These are phyloP conservation scores for Hypericum androsaemum DNA, from an alignment of 345 rosid species.

Conservation along the genomic window DNA sequence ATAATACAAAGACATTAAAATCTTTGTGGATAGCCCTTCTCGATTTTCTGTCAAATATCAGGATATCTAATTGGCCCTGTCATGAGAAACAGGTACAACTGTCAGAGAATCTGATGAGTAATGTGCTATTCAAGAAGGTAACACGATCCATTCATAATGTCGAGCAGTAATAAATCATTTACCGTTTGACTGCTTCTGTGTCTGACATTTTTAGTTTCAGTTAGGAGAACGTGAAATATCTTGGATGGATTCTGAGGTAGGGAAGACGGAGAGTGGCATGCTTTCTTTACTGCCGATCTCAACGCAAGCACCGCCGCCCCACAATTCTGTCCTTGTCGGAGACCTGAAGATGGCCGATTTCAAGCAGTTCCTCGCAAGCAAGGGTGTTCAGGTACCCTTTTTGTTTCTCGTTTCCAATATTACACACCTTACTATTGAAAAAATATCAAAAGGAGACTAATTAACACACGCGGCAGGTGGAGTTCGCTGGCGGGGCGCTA, in stretches of 20 bases:
- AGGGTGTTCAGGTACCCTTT: conserved; percentile 66
- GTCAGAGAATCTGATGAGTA: conserved; percentile 92
- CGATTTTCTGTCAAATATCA: not conserved
- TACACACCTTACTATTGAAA: not conserved
- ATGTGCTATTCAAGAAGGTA: conserved; percentile 92
- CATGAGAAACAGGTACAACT: conserved; percentile 68
- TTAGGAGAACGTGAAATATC: conserved; percentile 91
- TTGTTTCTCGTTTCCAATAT: not conserved
- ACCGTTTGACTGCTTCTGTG: conserved; percentile 1
- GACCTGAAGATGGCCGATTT: conserved; percentile 89
- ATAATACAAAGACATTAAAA: conserved; percentile 4
- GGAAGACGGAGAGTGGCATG: conserved; percentile 64
- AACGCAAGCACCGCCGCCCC: conserved; percentile 49
- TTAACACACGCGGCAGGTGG: conserved; percentile 40
- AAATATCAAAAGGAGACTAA: not conserved
- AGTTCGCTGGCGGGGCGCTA: conserved; percentile 85
- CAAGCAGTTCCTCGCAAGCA: conserved; percentile 83
- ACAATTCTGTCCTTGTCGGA: conserved; percentile 84
- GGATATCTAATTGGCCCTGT: conserved; percentile 12
- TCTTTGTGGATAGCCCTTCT: not conserved
- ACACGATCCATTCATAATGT: not conserved
- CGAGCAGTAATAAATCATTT: not conserved
- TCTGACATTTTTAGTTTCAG: conserved; percentile 27
- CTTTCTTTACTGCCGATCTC: conserved; percentile 59
- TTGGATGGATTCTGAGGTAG: conserved; percentile 85